Evolutionary conservation across 164 flowering plant genomes (phyloP), one percentile per base, ranked within the genome.

Genomic region (Chimonanthus salicifolius): DNA sequence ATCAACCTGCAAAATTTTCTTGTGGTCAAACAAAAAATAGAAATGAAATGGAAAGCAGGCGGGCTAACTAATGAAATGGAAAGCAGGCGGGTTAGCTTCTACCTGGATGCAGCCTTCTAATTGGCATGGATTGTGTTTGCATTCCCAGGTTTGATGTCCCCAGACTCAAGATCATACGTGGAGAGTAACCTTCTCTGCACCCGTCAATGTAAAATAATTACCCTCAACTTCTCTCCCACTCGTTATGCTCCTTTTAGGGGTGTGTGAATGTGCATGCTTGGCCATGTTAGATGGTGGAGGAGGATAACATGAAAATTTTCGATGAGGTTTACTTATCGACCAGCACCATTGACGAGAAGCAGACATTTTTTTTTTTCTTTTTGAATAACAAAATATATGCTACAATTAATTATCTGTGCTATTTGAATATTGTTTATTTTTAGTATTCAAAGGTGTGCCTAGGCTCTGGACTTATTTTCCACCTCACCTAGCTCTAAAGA

Each of bases 151-250:
- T 79, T 71, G 46, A 63, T 70, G 68, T 83, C 82, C 51, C 82
- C 85, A 2, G 82, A 47, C 33, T 33, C 33, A 10, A 87, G 5
- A 54, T 88, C 90, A 72, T 87, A 86, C 18, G 94, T 84, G 44
- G 92, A 84, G 16, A 91, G 87, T 79, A 88, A 67, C 81, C 72
- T 88, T 80, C 90, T 87, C 97, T 92, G 89, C 77, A 83, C 8
- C 68, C 71, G 60, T n/a, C 47, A 71, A 33, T 2, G 65, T 47
- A 64, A 48, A 62, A 21, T 16, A 54, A 48, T 44, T 70, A 70
- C 58, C 13, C 60, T 54, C n/a, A 13, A 4, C 15, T 16, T 54
- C 60, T 13, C 60, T 51, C 58, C 13, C 58, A 6, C 58, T 51
- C 58, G 3, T 15, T 33, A 33, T 33, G 33, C 33, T 33, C 33